Conservation (phyloP, 2,329 filamentous ascomycete genomes). For the Metarhizium guizhouense region DNA sequence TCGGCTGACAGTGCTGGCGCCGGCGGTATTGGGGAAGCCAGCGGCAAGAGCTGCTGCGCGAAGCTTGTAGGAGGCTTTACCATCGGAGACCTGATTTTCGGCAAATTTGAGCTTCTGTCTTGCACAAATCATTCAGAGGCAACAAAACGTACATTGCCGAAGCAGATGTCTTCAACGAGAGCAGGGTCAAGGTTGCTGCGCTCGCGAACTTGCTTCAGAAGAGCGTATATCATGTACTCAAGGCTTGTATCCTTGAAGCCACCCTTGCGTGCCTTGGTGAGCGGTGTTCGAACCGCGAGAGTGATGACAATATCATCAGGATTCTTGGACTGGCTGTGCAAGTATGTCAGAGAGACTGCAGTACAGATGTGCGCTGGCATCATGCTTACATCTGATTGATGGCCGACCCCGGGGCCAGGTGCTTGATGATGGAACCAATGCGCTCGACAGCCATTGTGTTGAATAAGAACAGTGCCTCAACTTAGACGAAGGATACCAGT, state of each 20-base stretch:
- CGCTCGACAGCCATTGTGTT: constrained; percentile 70
- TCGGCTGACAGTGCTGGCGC: constrained; percentile 76
- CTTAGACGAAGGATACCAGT: background rate
- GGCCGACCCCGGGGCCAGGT: constrained; percentile 66
- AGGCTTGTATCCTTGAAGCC: constrained; percentile 90
- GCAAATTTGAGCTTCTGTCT: background rate
- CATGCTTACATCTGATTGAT: constrained; percentile 66
- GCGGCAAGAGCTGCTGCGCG: constrained; percentile 84
- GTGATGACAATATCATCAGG: constrained; percentile 96
- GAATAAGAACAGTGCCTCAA: background rate
- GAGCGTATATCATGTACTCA: constrained; percentile 76
- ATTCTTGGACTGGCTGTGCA: constrained; percentile 72
- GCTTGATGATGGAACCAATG: constrained; percentile 78
- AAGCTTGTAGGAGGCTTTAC: constrained; percentile 81
- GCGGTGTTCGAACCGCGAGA: constrained; percentile 77
- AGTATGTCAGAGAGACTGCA: background rate
- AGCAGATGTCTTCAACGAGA: constrained; percentile 79
- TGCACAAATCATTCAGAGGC: background rate
- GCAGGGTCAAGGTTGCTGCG: constrained; percentile 70
- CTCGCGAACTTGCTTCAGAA: constrained; percentile 67
- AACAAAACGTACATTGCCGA: constrained; percentile 64
- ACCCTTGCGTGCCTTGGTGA: constrained; percentile 83
- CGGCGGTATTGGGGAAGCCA: constrained; percentile 84
- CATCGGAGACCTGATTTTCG: constrained; percentile 61
- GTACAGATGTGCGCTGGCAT: background rate